Percentiles rank a stretch among this genome's conserved stretches.
These are phyloP conservation scores for Komagataella mondaviorum DNA, from an alignment of 805 yeast genomes.

Conservation along the genomic window DNA sequence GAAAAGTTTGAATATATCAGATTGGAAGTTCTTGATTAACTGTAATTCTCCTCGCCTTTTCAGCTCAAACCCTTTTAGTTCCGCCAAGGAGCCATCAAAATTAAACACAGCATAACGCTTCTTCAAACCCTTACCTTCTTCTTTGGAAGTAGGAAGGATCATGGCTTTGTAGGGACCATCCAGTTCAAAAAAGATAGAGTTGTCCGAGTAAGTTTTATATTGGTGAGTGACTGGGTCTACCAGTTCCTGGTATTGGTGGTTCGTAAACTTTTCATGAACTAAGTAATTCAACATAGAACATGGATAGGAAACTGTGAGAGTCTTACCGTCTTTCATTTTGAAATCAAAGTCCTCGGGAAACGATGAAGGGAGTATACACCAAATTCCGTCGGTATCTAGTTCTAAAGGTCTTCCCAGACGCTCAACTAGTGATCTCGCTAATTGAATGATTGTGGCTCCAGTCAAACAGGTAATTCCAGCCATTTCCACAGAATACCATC, in stretches of 20 bases:
- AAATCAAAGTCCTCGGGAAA: constrained; percentile 84
- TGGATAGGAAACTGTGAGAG: constrained; percentile 71
- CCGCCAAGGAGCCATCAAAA: constrained; percentile 87
- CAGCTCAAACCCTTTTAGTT: constrained; percentile 90
- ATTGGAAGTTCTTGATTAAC: constrained; percentile 85
- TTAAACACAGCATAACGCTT: constrained; percentile 96
- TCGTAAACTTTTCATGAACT: constrained; percentile 85
- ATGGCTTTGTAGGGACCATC: constrained; percentile 98
- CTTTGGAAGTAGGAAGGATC: constrained; percentile 94
- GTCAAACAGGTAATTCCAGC: constrained; percentile 98
- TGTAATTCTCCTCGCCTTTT: constrained; percentile 95
- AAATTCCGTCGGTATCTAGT: constrained; percentile 96
- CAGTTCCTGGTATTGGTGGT: constrained; percentile 85
- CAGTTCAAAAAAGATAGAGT: constrained; percentile 93
- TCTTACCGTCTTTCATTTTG: constrained; percentile 64
- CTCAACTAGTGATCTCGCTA: constrained; percentile 89
- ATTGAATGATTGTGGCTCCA: constrained; percentile 95
- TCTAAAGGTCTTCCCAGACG: constrained; percentile 91
- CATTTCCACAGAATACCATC: constrained; percentile 99
- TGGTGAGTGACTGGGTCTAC: constrained; percentile 53
- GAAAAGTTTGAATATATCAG: constrained; percentile 85
- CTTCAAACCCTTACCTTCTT: constrained; percentile 93
- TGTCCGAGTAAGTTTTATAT: constrained; percentile 74
- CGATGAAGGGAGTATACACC: constrained; percentile 93
- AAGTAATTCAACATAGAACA: constrained; percentile 91